Base-by-base conservation (phyloP, 208 protist species). In the Phytomonas francai region DNA sequence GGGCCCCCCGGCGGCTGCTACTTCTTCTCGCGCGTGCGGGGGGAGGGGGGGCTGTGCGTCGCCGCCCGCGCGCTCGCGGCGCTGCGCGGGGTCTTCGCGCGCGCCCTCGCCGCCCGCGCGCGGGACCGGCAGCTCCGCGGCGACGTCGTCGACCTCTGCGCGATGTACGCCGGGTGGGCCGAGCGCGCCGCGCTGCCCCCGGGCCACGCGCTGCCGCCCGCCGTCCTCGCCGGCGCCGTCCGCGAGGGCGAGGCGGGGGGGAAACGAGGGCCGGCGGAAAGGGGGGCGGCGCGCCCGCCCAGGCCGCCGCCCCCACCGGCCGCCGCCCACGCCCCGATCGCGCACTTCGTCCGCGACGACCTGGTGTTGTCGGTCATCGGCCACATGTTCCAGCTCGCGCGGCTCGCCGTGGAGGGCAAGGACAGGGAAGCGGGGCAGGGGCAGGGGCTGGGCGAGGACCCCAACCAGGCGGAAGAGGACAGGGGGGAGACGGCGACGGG, bases 1-100 rank as follows among this genome's bases (percentile, higher is more conserved):
- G 85, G 93, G 19, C 83, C 84, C 19, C 81, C 87, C 63, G 88
- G 85, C 66, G 87, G 87, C 12, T 92, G 87, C 71, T 95, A 95
- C 75, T 92, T 95, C 62, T 92, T 93, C 63, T 87, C 80, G 62
- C 83, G 89, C 42, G 68, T 87, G 28, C 78, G 73, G 14, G 89
- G 85, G 34, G 84, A 90, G 63, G 84, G 73, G 34, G 83, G 75
- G 27, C 31, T 25, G 49, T 85, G 83, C 64, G 60, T 76, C 30
- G 89, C 83, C 81, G 68, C 78, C 54, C 66, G 67, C 9, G 86
- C 82, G 28, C 72, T 91, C 61, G 80, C 89, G 59, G 73, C 81
- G 67, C 73, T 94, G 27, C 39, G 61, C 70, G 0, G 85, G 78
- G 12, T 81, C 25, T 81, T 80, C 7, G 73, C 67, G 29, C 79